Percentiles rank a stretch among this genome's conserved stretches.
These are phyloP conservation scores for Sugiyamaella qingdaonensis DNA, from an alignment of 805 yeast genomes.

Conservation along the genomic window DNA sequence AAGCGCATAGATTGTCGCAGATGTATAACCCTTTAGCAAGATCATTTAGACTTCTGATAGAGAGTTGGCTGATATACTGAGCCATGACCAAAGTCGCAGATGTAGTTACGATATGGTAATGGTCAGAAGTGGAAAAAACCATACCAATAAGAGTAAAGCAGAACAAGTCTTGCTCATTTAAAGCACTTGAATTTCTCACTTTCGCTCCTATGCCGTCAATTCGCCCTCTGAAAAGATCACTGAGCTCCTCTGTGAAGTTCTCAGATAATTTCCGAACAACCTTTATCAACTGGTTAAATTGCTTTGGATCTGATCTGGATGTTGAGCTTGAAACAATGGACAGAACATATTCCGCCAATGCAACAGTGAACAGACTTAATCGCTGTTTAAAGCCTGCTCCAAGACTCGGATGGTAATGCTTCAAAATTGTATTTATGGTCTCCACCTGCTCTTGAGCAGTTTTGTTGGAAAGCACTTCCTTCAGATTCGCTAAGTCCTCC, in stretches of 20 bases:
- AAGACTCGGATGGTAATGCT: slow-evolving; percentile 66
- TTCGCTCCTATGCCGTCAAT: slow-evolving; percentile 40
- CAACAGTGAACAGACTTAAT: slow-evolving; percentile 55
- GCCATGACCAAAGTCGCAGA: slow-evolving; percentile 73
- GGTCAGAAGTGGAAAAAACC: slow-evolving; percentile 90
- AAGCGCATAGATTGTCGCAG: slow-evolving; percentile 60
- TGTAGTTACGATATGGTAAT: slow-evolving; percentile 85
- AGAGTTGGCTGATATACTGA: slow-evolving; percentile 58
- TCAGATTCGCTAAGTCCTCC: slow-evolving; percentile 5
- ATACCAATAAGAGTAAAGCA: slow-evolving; percentile 69
- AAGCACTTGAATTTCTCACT: neutral
- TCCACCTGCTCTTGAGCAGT: neutral
- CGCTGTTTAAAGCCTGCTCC: slow-evolving; percentile 79
- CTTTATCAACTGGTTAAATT: slow-evolving; percentile 25
- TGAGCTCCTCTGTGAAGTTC: slow-evolving; percentile 58
- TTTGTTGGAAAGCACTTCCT: neutral
- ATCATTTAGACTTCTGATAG: slow-evolving; percentile 37
- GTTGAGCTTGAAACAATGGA: neutral
- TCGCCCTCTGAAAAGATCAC: slow-evolving; percentile 56
- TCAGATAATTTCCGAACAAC: slow-evolving; percentile 55
- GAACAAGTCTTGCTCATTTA: slow-evolving; percentile 50
- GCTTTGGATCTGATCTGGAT: neutral
- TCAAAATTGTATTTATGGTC: slow-evolving; percentile 37
- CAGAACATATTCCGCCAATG: slow-evolving; percentile 29
- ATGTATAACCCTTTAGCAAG: slow-evolving; percentile 61